These are phyloP conservation scores for Aspergillus pseudoviridinutans DNA, from an alignment of 2,329 filamentous ascomycete species.

Conservation along the genomic window DNA sequence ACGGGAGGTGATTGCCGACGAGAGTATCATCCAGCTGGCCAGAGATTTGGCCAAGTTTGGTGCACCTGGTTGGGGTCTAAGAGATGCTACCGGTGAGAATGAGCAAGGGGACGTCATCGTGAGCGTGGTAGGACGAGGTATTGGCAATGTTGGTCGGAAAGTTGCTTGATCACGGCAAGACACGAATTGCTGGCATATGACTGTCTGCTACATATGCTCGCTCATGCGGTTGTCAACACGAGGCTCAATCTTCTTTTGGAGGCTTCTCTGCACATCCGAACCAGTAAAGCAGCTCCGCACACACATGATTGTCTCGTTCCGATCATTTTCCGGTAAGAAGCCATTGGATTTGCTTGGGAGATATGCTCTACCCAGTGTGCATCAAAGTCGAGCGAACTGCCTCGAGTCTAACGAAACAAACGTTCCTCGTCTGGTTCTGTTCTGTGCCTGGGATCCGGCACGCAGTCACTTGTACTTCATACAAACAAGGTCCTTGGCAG, in stretches of 20 bases:
- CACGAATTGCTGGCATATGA: not conserved
- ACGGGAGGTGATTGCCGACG: conserved; percentile 73
- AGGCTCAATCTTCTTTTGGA: not conserved
- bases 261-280: not conserved
- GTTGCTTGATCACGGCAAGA: conserved; percentile 53
- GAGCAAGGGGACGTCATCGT: conserved; percentile 69
- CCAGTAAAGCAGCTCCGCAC: not conserved
- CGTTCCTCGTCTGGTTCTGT: not conserved
- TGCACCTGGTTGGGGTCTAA: conserved; percentile 82
- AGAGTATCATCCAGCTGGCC: conserved; percentile 74
- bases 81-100: conserved; percentile 66
- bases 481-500: not conserved
- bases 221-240: not conserved
- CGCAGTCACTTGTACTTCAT: not conserved
- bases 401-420: not conserved
- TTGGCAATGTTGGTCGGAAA: conserved; percentile 93
- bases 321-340: not conserved
- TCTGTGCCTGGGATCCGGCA: not conserved
- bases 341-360: not conserved
- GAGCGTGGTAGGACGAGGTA: conserved; percentile 86
- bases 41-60: conserved; percentile 87
- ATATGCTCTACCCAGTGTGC: not conserved
- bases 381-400: not conserved
- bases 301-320: not conserved
- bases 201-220: not conserved